phyloP scores from a whole-genome alignment of 768 basidiomycete genomes.

The Mycena latifolia region DNA sequence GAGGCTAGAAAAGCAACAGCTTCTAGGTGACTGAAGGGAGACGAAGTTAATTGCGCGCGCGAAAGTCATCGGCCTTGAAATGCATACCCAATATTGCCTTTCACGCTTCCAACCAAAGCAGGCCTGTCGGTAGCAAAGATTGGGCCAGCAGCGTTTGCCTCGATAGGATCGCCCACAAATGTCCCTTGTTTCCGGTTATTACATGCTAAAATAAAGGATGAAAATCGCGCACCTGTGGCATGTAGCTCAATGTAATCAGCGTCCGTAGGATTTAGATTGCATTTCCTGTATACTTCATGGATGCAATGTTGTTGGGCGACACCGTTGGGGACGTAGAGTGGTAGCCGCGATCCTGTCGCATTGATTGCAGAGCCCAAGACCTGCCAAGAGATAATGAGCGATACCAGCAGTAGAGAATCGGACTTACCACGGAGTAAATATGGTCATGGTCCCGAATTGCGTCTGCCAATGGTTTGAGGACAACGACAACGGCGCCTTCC shows the following conservation, averaged over 20 bases:
- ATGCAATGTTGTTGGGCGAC: constrained; percentile 46
- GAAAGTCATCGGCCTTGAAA: neutral
- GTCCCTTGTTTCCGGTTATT: constrained; percentile 36
- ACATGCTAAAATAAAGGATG: neutral
- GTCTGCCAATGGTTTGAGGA: constrained; percentile 38
- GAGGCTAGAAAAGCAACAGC: constrained; percentile 16
- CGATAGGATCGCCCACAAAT: constrained; percentile 50
- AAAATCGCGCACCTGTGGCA: constrained; percentile 11
- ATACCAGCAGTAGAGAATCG: too few relatives aligned
- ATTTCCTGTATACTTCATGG: constrained; percentile 37
- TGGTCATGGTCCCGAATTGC: constrained; percentile 46
- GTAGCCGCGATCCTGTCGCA: constrained; percentile 42
- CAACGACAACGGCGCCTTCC: constrained; percentile 39
- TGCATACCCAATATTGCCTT: constrained; percentile 25
- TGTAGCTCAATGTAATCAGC: constrained; percentile 24
- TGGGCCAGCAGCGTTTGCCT: neutral
- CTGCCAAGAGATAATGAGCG: neutral
- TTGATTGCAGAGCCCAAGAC: constrained; percentile 48
- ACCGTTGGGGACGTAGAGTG: constrained; percentile 45
- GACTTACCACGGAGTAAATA: constrained; percentile 43
- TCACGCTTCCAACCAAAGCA: constrained; percentile 1
- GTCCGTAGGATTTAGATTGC: neutral
- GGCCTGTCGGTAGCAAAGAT: neutral
- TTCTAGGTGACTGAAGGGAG: constrained; percentile 11
- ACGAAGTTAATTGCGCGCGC: neutral